phyloP scores from a whole-genome alignment of 805 yeast genomes.

The Jamesozyma piceae region DNA sequence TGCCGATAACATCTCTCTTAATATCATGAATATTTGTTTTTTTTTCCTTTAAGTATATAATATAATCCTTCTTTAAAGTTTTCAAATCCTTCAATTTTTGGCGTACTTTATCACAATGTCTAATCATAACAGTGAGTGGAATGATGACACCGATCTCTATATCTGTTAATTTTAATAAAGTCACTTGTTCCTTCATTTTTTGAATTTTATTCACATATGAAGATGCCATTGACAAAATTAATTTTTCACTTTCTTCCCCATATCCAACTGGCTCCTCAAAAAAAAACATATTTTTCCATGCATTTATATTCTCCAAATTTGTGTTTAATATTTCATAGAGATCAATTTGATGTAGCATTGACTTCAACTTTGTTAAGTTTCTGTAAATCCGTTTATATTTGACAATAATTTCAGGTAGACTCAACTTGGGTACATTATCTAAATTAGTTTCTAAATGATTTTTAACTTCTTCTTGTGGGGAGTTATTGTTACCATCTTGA shows the following conservation, averaged over 20 bases:
- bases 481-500: not conserved
- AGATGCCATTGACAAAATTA: slow-evolving; percentile 21
- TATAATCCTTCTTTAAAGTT: slow-evolving; percentile 29
- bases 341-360: slow-evolving; percentile 13
- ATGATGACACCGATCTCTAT: slow-evolving; percentile 23
- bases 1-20: slow-evolving; percentile 20
- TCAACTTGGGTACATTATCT: not conserved
- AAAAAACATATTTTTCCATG: slow-evolving; percentile 27
- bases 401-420: slow-evolving; percentile 18
- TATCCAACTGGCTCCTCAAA: not conserved
- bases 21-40: slow-evolving; percentile 17
- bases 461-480: not conserved
- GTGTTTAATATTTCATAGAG: slow-evolving; percentile 14
- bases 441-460: not conserved
- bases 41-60: slow-evolving; percentile 20
- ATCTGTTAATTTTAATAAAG: slow-evolving; percentile 21
- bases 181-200: slow-evolving; percentile 23
- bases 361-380: slow-evolving; percentile 15
- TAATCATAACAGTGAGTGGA: slow-evolving; percentile 22
- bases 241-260: slow-evolving; percentile 6
- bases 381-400: slow-evolving; percentile 16
- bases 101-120: slow-evolving; percentile 20
- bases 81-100: slow-evolving; percentile 26
- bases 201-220: slow-evolving; percentile 22
- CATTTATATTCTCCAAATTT: slow-evolving; percentile 13